A percentile compares a stretch with the other conserved stretches of the same genome.
Evolutionary conservation across 2,329 filamentous ascomycete genomes (phyloP).

Genomic region (Thielaviopsis punctulata): DNA sequence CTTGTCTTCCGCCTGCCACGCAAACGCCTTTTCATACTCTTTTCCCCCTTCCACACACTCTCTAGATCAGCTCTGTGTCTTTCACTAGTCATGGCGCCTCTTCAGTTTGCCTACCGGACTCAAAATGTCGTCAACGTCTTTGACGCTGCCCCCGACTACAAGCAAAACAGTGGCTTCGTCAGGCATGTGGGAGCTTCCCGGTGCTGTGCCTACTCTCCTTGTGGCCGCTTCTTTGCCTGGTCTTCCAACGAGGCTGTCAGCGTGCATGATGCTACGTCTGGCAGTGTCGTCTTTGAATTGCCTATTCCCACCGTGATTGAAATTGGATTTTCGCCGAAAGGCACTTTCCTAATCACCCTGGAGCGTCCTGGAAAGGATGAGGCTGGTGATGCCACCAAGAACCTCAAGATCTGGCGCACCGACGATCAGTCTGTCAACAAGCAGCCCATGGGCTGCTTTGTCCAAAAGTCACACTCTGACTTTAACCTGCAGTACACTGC

Average conservation of each 20-base stretch:
- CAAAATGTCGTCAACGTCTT: constrained; percentile 90
- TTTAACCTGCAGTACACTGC: constrained; percentile 96
- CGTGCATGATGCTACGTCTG: constrained; percentile 66
- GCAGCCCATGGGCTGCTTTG: constrained; percentile 69
- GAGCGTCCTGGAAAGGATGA: constrained; percentile 87
- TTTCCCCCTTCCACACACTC: neutral
- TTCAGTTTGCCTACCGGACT: constrained; percentile 95
- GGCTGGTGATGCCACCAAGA: constrained; percentile 27
- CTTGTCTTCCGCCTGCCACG: neutral
- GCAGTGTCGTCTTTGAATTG: constrained; percentile 57
- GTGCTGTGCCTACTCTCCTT: constrained; percentile 89
- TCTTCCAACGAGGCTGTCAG: constrained; percentile 74
- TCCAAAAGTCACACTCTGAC: constrained; percentile 86
- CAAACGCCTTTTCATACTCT: neutral
- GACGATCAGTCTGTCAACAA: constrained; percentile 50
- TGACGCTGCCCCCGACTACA: constrained; percentile 79
- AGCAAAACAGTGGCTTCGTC: constrained; percentile 63
- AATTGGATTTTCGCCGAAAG: constrained; percentile 79
- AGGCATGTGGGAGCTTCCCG: constrained; percentile 88
- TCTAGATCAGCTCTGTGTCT: constrained; percentile 45
- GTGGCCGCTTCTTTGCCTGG: constrained; percentile 87
- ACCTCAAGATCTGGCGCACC: constrained; percentile 90
- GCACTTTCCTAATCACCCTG: constrained; percentile 92
- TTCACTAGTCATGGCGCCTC: constrained; percentile 88
- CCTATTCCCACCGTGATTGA: constrained; percentile 78